Percentiles rank a stretch among this genome's conserved stretches.
These are phyloP conservation scores for Fusarium pilosicola DNA, from an alignment of 2,329 filamentous ascomycete genomes.

Conservation along the genomic window DNA sequence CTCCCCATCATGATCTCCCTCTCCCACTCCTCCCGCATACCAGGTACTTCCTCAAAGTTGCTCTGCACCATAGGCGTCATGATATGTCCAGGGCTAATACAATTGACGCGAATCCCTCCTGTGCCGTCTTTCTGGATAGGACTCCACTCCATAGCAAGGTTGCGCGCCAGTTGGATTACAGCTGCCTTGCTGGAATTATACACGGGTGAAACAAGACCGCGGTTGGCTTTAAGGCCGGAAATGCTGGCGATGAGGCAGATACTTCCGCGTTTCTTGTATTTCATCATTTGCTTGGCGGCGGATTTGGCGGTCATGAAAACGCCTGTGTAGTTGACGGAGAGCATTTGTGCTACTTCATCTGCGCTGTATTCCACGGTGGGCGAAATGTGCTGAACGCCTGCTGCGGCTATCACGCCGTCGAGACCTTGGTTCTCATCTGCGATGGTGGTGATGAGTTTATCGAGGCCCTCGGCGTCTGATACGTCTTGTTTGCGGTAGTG, in stretches of 20 bases:
- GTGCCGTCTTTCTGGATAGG: slow-evolving; percentile 53
- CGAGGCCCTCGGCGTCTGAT: slow-evolving; percentile 75
- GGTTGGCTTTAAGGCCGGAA: slow-evolving; percentile 74
- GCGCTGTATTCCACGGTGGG: slow-evolving; percentile 83
- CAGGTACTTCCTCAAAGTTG: slow-evolving; percentile 80
- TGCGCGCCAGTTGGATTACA: slow-evolving; percentile 76
- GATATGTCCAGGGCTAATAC: slow-evolving; percentile 82
- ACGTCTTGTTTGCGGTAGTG: slow-evolving; percentile 83
- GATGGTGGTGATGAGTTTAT: slow-evolving; percentile 74
- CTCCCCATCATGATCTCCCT: slow-evolving; percentile 85
- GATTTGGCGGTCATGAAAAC: slow-evolving; percentile 88
- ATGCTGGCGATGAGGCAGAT: slow-evolving; percentile 75
- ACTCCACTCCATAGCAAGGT: slow-evolving; percentile 76
- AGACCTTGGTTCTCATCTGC: slow-evolving; percentile 75
- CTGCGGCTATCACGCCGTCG: slow-evolving; percentile 79
- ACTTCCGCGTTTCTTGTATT: slow-evolving; percentile 66
- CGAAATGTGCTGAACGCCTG: slow-evolving; percentile 83
- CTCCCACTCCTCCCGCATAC: slow-evolving; percentile 75
- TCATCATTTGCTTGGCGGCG: slow-evolving; percentile 80
- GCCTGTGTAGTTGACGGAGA: slow-evolving; percentile 86
- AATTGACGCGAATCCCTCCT: slow-evolving; percentile 81
- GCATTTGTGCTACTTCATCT: slow-evolving; percentile 78
- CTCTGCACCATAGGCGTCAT: slow-evolving; percentile 84
- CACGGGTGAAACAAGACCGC: slow-evolving; percentile 66
- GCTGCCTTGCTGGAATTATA: slow-evolving; percentile 85